Evolutionary conservation across 2,329 filamentous ascomycete genomes (phyloP).

Genomic region (Thelonectria discophora): DNA sequence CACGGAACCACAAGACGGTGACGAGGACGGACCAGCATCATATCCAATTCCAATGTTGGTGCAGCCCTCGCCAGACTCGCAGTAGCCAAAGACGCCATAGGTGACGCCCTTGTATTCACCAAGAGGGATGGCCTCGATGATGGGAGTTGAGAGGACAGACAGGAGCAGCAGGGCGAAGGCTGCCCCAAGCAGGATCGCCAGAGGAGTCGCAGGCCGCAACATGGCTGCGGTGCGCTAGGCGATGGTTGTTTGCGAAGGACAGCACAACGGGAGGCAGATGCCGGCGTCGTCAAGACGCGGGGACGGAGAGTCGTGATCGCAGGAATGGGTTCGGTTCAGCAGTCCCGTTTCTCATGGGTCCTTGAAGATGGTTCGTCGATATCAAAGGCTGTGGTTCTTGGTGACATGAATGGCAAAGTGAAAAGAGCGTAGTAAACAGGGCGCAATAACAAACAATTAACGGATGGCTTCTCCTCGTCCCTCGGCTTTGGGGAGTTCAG

Average conservation of each 20-base stretch:
- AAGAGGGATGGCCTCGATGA: conserved; percentile 85
- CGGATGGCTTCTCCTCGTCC: conserved; percentile 11
- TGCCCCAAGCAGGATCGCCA: conserved; percentile 83
- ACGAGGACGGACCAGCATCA: conserved; percentile 71
- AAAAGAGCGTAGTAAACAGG: conserved; percentile 6
- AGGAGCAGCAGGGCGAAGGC: conserved; percentile 88
- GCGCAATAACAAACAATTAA: neutral
- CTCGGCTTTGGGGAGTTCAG: neutral
- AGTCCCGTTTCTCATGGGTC: conserved; percentile 11
- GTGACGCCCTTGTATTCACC: conserved; percentile 78
- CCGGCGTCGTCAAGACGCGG: conserved; percentile 39
- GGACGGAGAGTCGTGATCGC: conserved; percentile 9
- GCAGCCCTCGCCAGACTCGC: conserved; percentile 69
- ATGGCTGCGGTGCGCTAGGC: conserved; percentile 62
- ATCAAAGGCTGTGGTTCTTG: conserved; percentile 13
- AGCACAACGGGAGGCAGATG: conserved; percentile 24
- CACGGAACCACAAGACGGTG: neutral
- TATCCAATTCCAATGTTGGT: conserved; percentile 84
- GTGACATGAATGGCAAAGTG: conserved; percentile 12
- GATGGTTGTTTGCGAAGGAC: conserved; percentile 20
- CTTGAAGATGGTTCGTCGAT: conserved; percentile 13
- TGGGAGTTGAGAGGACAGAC: conserved; percentile 88
- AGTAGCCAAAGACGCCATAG: conserved; percentile 95
- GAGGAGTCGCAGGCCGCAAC: conserved; percentile 90
- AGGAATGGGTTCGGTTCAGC: conserved; percentile 13